phyloP scores from a whole-genome alignment of 495 filamentous ascomycete species.

The Oleoguttula mirabilis region DNA sequence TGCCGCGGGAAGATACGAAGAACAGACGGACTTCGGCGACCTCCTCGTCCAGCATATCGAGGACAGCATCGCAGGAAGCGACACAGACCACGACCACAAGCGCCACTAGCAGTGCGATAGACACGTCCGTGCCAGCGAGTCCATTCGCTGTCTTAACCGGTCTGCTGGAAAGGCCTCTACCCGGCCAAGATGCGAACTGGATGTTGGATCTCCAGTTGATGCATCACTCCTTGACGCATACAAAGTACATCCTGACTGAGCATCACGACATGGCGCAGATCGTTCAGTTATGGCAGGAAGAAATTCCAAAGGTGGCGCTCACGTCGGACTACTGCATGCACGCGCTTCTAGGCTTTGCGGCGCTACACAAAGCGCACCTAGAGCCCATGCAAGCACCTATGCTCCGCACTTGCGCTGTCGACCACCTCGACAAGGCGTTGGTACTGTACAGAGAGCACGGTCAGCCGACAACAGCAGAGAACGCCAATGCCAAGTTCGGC shows the following conservation, averaged over 20 bases:
- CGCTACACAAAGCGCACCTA: conserved; percentile 15
- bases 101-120: conserved; percentile 3
- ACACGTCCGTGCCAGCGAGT: neutral
- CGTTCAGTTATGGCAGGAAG: conserved; percentile 12
- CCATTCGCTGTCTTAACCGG: conserved; percentile 14
- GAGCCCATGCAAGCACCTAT: conserved; percentile 4
- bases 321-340: conserved; percentile 17
- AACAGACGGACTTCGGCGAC: conserved; percentile 9
- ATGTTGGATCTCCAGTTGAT: conserved; percentile 17
- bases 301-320: conserved; percentile 17
- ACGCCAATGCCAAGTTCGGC: conserved; percentile 16
- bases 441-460: conserved; percentile 10
- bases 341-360: conserved; percentile 15
- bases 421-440: conserved; percentile 18
- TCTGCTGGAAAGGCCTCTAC: conserved; percentile 12
- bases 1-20: conserved; percentile 15
- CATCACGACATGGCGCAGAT: conserved; percentile 5
- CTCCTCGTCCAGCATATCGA: conserved; percentile 7
- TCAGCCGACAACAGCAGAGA: conserved; percentile 7
- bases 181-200: conserved; percentile 7
- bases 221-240: conserved; percentile 16
- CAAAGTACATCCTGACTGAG: conserved; percentile 8
- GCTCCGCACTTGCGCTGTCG: conserved; percentile 15
- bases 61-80: conserved; percentile 6
- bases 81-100: neutral